These are phyloP conservation scores for Wolfiporia cocos DNA, from an alignment of 1,284 basidiomycete genomes.

Conservation along the genomic window DNA sequence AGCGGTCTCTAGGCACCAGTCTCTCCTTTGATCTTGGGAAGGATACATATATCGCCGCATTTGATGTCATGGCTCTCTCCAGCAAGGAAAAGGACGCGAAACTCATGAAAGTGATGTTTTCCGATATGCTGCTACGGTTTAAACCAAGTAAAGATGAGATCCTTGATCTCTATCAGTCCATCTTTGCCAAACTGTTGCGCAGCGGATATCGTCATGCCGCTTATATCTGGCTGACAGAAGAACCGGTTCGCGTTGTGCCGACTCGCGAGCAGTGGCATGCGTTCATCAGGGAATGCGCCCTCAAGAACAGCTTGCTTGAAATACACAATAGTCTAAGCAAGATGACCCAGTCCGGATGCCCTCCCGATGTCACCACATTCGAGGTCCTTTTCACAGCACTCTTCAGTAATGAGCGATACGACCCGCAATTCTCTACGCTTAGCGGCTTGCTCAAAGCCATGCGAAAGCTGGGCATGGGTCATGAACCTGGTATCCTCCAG, in stretches of 20 bases:
- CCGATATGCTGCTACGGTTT: slow-evolving; percentile 38
- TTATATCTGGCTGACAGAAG: slow-evolving; percentile 34
- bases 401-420: slow-evolving; percentile 4
- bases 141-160: slow-evolving; percentile 36
- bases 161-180: slow-evolving; percentile 32
- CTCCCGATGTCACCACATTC: slow-evolving; percentile 9
- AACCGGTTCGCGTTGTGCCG: slow-evolving; percentile 24
- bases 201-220: slow-evolving; percentile 4
- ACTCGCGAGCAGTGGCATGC: slow-evolving; percentile 49
- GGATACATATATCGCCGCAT: slow-evolving; percentile 8
- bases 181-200: slow-evolving; percentile 10
- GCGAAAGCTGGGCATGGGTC: slow-evolving; percentile 6
- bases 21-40: background rate
- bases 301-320: too few species aligned
- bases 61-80: slow-evolving; percentile 41
- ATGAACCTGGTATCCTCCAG: slow-evolving; percentile 6
- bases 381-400: slow-evolving; percentile 10
- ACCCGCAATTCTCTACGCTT: slow-evolving; percentile 2
- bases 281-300: slow-evolving; percentile 41
- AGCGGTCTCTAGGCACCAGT: too few species aligned
- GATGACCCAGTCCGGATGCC: slow-evolving; percentile 8
- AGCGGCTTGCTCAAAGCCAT: slow-evolving; percentile 8
- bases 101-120: slow-evolving; percentile 42
- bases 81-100: slow-evolving; percentile 41
- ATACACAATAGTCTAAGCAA: too few species aligned